Evolutionary conservation across 2,329 filamentous ascomycete species (phyloP).

Genomic region (Penicillium expansum): DNA sequence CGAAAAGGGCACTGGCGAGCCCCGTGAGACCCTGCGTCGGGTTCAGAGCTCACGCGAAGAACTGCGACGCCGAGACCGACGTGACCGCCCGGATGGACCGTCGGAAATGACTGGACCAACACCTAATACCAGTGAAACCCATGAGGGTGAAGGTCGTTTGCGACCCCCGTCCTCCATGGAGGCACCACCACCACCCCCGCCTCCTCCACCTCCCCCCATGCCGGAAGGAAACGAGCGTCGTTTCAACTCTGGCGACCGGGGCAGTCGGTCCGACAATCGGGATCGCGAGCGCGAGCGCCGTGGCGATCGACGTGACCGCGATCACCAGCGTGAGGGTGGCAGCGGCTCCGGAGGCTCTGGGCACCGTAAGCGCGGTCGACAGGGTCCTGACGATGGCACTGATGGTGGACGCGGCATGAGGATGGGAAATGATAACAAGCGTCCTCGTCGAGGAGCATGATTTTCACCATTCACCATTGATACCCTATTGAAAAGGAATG

Average conservation of each 20-base stretch:
- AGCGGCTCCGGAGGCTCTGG: constrained; percentile 24
- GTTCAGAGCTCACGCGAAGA: constrained; percentile 35
- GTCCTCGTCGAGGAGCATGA: constrained; percentile 41
- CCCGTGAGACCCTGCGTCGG: constrained; percentile 34
- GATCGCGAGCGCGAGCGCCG: constrained; percentile 38
- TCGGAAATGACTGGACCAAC: constrained; percentile 18
- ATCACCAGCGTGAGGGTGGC: constrained; percentile 30
- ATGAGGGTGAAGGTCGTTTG: constrained; percentile 35
- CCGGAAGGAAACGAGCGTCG: constrained; percentile 33
- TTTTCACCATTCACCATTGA: background rate
- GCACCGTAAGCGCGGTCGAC: constrained; percentile 40
- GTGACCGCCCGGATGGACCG: constrained; percentile 36
- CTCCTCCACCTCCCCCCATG: constrained; percentile 31
- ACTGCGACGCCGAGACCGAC: constrained; percentile 34
- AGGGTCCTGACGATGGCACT: constrained; percentile 34
- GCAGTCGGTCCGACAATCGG: constrained; percentile 27
- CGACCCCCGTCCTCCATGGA: constrained; percentile 36
- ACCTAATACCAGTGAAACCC: constrained; percentile 9
- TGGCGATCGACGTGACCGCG: constrained; percentile 37
- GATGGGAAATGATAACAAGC: constrained; percentile 43
- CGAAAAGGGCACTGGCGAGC: constrained; percentile 26
- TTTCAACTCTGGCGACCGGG: constrained; percentile 36
- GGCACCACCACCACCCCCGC: constrained; percentile 28
- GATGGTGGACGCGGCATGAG: constrained; percentile 35
- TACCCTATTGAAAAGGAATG: constrained; percentile 1